These are phyloP conservation scores for Sporothrix variecibatus DNA, from an alignment of 2,329 filamentous ascomycete species.

Conservation along the genomic window DNA sequence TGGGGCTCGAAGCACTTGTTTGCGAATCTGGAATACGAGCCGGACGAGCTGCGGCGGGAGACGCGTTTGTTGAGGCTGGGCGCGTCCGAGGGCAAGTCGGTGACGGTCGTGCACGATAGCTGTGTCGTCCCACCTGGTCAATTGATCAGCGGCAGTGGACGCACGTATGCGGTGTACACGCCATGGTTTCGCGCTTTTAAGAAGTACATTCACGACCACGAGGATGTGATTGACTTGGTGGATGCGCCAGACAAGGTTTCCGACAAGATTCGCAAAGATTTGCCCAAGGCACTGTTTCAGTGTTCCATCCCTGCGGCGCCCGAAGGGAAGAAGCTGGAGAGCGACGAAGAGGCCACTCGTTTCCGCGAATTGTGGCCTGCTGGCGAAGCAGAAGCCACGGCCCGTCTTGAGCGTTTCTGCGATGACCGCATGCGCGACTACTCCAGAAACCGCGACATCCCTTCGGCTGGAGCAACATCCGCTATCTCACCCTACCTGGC, in stretches of 20 bases:
- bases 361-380: constrained; percentile 65
- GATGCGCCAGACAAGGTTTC: constrained; percentile 62
- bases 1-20: constrained; percentile 78
- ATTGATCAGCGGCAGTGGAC: constrained; percentile 67
- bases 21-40: constrained; percentile 87
- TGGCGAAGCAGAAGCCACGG: constrained; percentile 55
- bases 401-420: constrained; percentile 67
- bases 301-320: constrained; percentile 62
- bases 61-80: constrained; percentile 63
- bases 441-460: constrained; percentile 59
- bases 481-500: constrained; percentile 71
- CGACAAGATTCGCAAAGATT: constrained; percentile 43
- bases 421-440: constrained; percentile 39
- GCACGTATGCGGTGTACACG: constrained; percentile 80
- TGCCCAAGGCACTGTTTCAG: constrained; percentile 58
- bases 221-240: constrained; percentile 64
- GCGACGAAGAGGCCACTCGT: constrained; percentile 59
- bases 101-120: constrained; percentile 76
- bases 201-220: constrained; percentile 68
- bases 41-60: constrained; percentile 83
- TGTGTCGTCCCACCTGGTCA: constrained; percentile 77
- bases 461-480: constrained; percentile 64
- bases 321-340: constrained; percentile 59
- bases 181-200: constrained; percentile 83
- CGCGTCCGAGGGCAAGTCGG: constrained; percentile 63